Evolutionary conservation across 2,329 filamentous ascomycete genomes (phyloP).

Genomic region (Calonectria pauciramosa): DNA sequence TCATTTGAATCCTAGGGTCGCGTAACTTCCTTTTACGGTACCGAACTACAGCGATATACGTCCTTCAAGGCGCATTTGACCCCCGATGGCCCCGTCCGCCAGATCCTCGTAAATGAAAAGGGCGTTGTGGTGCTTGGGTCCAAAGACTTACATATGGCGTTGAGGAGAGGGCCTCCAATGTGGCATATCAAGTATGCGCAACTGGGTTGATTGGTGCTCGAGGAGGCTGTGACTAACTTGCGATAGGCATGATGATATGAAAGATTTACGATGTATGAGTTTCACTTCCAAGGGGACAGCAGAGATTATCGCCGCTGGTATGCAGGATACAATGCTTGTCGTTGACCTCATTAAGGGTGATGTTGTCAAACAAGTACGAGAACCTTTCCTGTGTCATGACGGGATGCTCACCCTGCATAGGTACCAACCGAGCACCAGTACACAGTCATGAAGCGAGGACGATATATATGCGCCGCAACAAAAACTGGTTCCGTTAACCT

Average conservation of each 20-base stretch:
- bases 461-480: constrained; percentile 93
- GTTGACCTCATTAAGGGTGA: constrained; percentile 79
- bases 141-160: constrained; percentile 89
- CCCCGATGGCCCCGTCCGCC: constrained; percentile 83
- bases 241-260: constrained; percentile 79
- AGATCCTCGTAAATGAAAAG: constrained; percentile 91
- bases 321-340: constrained; percentile 88
- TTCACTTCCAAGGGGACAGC: constrained; percentile 89
- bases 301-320: constrained; percentile 89
- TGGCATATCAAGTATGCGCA: constrained; percentile 84
- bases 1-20: constrained; percentile 74
- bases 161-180: constrained; percentile 83
- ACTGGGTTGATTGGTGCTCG: not conserved
- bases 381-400: not conserved
- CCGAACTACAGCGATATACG: constrained; percentile 89
- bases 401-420: constrained; percentile 57
- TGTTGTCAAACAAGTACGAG: constrained; percentile 73
- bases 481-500: constrained; percentile 86
- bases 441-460: constrained; percentile 90
- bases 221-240: constrained; percentile 33
- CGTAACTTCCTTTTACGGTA: constrained; percentile 88
- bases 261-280: constrained; percentile 92
- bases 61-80: constrained; percentile 85
- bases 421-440: constrained; percentile 82
- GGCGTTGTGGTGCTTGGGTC: constrained; percentile 89